A percentile compares a stretch with the other conserved stretches of the same genome.
These are phyloP conservation scores for Aspergillus haitiensis DNA, from an alignment of 495 filamentous ascomycete genomes.

Conservation along the genomic window DNA sequence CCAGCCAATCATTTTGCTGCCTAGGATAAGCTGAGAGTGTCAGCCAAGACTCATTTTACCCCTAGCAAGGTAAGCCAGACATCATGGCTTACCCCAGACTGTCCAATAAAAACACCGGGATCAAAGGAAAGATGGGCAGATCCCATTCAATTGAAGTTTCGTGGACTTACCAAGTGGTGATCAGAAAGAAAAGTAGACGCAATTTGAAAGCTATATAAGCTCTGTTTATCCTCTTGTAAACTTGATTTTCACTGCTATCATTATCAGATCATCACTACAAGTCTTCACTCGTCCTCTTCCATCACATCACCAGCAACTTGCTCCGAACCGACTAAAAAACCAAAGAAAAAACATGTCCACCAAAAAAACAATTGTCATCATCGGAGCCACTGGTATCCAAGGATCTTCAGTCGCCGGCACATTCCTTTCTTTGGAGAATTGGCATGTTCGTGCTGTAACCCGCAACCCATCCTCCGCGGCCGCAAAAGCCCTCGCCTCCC, in stretches of 20 bases:
- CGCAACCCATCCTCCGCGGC: slow-evolving; percentile 44
- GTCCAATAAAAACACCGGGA: background rate
- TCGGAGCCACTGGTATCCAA: slow-evolving; percentile 47
- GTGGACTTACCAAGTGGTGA: too few relatives aligned
- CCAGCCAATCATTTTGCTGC: slow-evolving; percentile 19
- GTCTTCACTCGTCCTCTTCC: background rate
- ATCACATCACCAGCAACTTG: background rate
- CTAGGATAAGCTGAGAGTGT: too few relatives aligned
- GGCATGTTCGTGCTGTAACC: slow-evolving; percentile 46
- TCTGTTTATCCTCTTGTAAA: background rate
- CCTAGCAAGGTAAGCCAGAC: background rate
- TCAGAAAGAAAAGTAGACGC: too few relatives aligned
- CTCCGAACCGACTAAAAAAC: background rate
- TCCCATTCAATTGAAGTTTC: too few relatives aligned
- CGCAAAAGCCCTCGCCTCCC: slow-evolving; percentile 34
- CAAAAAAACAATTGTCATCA: slow-evolving; percentile 30
- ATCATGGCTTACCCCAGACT: background rate
- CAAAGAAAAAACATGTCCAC: background rate
- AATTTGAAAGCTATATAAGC: background rate
- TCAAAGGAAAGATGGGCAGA: too few relatives aligned
- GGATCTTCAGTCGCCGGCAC: slow-evolving; percentile 46
- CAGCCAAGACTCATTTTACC: too few relatives aligned
- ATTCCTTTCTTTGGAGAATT: slow-evolving; percentile 37
- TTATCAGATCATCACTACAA: background rate
- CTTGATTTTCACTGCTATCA: background rate